phyloP scores from a whole-genome alignment of 2,329 filamentous ascomycete genomes.

The Xylariomycetidae sp. region DNA sequence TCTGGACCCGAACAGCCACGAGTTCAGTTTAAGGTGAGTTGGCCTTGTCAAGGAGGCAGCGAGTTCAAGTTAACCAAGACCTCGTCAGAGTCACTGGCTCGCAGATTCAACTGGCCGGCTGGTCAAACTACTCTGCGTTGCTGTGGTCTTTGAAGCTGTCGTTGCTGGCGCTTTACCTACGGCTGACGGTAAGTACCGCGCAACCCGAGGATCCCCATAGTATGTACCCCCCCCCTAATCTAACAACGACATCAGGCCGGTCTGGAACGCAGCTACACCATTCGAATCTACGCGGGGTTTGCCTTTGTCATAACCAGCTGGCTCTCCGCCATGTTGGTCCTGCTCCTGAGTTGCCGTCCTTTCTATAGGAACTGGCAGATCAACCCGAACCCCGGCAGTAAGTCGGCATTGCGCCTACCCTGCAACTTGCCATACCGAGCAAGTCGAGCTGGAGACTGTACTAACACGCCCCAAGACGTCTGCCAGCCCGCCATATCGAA shows the following conservation, averaged over 20 bases:
- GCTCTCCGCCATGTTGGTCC: slow-evolving; percentile 37
- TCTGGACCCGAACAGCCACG: slow-evolving; percentile 33
- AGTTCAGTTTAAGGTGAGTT: slow-evolving; percentile 30
- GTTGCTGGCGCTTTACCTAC: slow-evolving; percentile 47
- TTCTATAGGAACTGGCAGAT: slow-evolving; percentile 49
- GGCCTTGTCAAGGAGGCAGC: background rate
- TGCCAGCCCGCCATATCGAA: slow-evolving; percentile 41
- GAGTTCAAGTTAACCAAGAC: background rate
- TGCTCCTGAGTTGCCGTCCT: slow-evolving; percentile 41
- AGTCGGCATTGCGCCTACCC: no score
- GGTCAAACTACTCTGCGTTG: slow-evolving; percentile 45
- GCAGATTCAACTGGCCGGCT: slow-evolving; percentile 46
- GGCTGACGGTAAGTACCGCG: slow-evolving; percentile 37
- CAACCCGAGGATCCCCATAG: background rate
- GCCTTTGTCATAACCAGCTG: slow-evolving; percentile 37
- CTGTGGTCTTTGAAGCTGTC: slow-evolving; percentile 47
- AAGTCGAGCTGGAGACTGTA: no score
- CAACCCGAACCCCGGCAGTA: slow-evolving; percentile 44
- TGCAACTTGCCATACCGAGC: no score
- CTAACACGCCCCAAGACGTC: slow-evolving; percentile 24
- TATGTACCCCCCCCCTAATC: background rate
- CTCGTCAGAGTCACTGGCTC: slow-evolving; percentile 38
- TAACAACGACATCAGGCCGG: slow-evolving; percentile 24
- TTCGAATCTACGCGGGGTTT: slow-evolving; percentile 40
- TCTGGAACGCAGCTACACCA: slow-evolving; percentile 31